Conservation (phyloP, 2,329 filamentous ascomycete genomes). For the Amauroascus niger region DNA sequence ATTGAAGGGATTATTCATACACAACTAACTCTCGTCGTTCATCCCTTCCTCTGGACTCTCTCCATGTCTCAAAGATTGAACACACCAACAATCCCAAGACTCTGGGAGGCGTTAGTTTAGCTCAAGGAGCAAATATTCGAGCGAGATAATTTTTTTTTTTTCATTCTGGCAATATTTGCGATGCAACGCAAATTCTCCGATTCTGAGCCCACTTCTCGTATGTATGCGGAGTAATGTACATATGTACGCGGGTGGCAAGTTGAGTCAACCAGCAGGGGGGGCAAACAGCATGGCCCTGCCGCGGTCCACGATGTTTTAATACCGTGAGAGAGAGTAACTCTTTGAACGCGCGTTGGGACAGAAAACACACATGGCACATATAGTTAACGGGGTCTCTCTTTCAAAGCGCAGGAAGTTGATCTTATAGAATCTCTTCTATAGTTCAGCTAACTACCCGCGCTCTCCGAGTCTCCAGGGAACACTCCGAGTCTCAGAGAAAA, state of each 20-base stretch:
- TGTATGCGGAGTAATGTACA: not conserved
- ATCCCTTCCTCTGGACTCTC: not conserved
- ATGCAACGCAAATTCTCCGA: constrained; percentile 9
- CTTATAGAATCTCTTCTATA: not conserved
- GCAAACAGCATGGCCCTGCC: not conserved
- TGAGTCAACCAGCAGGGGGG: no score
- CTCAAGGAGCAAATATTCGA: not conserved
- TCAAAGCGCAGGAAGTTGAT: not conserved
- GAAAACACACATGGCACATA: no score
- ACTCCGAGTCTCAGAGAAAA: no score
- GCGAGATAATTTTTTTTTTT: no score
- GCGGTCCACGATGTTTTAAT: no score
- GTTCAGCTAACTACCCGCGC: no score
- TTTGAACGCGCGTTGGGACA: no score
- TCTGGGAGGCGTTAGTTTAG: constrained; percentile 7
- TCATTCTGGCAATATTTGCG: not conserved
- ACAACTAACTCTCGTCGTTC: not conserved
- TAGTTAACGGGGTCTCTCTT: no score
- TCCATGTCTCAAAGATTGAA: not conserved
- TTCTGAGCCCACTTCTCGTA: not conserved
- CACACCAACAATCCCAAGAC: not conserved
- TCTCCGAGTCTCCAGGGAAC: no score
- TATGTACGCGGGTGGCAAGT: not conserved
- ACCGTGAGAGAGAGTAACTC: no score
- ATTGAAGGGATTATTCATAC: no score